A percentile compares a stretch with the other conserved stretches of the same genome.
phyloP scores from a whole-genome alignment of 1,284 basidiomycete species.

The Schizophyllum amplum region DNA sequence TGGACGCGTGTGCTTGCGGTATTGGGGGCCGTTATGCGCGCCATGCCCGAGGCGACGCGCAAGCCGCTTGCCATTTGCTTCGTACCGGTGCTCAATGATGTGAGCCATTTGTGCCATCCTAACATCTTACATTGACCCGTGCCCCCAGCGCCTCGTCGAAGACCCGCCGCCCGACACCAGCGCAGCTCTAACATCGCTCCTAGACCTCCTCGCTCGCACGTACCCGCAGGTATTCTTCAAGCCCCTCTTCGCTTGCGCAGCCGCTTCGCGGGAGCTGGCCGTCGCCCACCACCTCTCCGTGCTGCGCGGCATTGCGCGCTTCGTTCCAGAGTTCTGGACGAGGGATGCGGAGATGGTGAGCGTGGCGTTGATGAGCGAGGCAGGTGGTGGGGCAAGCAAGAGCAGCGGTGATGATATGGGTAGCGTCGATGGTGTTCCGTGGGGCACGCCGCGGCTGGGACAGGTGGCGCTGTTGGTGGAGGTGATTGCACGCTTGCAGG shows the following conservation, averaged over 20 bases:
- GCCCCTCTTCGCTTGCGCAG: conserved; percentile 64
- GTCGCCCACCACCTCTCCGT: conserved; percentile 52
- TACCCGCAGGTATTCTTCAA: conserved; percentile 69
- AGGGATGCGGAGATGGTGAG: conserved; percentile 72
- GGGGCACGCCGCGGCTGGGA: conserved; percentile 49
- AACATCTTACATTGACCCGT: background rate
- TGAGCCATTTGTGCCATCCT: conserved; percentile 20
- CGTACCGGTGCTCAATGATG: conserved; percentile 48
- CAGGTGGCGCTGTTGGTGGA: conserved; percentile 61
- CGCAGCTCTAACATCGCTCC: conserved; percentile 36
- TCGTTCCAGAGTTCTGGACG: conserved; percentile 60
- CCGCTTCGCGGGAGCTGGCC: conserved; percentile 48
- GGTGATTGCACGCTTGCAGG: conserved; percentile 46
- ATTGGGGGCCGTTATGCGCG: conserved; percentile 31
- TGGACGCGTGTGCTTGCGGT: conserved; percentile 35
- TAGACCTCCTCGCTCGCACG: conserved; percentile 39
- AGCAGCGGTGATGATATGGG: conserved; percentile 9
- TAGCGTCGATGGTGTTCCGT: conserved; percentile 17
- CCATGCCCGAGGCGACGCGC: conserved; percentile 38
- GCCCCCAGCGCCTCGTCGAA: conserved; percentile 31
- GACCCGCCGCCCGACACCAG: conserved; percentile 40
- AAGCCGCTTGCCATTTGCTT: conserved; percentile 28
- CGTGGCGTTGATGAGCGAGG: conserved; percentile 57
- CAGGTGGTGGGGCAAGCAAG: conserved; percentile 23
- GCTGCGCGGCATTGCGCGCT: conserved; percentile 40